Percentiles rank a stretch among this genome's conserved stretches.
Evolutionary conservation across 352 stramenopile genomes (phyloP).

Genomic region (Thalassiosira sp.): DNA sequence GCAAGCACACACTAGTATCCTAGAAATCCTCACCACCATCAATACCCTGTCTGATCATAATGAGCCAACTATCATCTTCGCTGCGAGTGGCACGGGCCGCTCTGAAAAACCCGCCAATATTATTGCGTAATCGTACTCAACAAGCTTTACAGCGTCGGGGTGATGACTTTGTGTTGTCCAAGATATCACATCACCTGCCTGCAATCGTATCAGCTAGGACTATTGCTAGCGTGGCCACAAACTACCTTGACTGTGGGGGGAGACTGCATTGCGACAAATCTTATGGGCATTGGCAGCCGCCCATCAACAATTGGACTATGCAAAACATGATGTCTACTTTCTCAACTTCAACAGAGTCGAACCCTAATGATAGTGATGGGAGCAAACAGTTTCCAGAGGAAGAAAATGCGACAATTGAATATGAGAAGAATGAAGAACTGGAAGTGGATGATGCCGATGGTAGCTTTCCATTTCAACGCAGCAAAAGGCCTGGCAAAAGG

Average conservation of each 20-base stretch:
- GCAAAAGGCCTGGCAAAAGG: background rate
- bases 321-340: conserved; percentile 1
- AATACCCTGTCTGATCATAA: background rate
- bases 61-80: background rate
- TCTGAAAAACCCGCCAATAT: background rate
- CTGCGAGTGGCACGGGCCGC: background rate
- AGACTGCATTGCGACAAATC: background rate
- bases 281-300: background rate
- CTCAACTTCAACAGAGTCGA: background rate
- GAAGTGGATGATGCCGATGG: background rate
- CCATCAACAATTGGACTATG: background rate
- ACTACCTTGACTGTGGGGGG: background rate
- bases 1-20: no score
- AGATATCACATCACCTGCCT: background rate
- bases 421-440: background rate
- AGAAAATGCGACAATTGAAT: background rate
- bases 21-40: background rate
- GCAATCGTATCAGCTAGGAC: conserved; percentile 2
- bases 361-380: background rate
- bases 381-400: background rate
- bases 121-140: background rate
- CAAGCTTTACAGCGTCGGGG: background rate
- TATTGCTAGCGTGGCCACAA: background rate
- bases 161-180: background rate
- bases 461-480: background rate